A percentile compares a stretch with the other conserved stretches of the same genome.
These are phyloP conservation scores for Penicillium salamii DNA, from an alignment of 495 filamentous ascomycete genomes.

Conservation along the genomic window DNA sequence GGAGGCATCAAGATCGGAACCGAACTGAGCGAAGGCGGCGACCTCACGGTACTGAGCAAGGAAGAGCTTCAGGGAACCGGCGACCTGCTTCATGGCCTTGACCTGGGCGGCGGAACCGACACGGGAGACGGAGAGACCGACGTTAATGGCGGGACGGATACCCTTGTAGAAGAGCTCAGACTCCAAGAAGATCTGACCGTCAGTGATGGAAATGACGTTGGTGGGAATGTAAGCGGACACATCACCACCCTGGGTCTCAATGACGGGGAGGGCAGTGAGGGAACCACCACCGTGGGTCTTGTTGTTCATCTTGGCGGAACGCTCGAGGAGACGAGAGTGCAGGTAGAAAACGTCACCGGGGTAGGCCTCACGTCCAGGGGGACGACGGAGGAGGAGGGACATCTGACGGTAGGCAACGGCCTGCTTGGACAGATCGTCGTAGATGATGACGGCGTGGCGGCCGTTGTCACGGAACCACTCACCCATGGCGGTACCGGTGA, in stretches of 20 bases:
- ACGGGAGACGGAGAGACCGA: slow-evolving; percentile 99
- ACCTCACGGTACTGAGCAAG: slow-evolving; percentile 99
- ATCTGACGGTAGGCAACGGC: slow-evolving; percentile 99
- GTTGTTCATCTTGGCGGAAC: slow-evolving; percentile 99
- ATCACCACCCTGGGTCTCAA: slow-evolving; percentile 99
- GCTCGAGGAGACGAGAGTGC: slow-evolving; percentile 98
- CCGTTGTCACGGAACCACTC: slow-evolving; percentile 92
- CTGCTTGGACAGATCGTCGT: slow-evolving; percentile 97
- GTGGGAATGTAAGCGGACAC: slow-evolving; percentile 99
- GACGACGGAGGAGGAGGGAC: slow-evolving; percentile 98
- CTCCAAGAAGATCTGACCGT: slow-evolving; percentile 99
- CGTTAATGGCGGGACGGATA: slow-evolving; percentile 99
- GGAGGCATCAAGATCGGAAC: slow-evolving; percentile 97
- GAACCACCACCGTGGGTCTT: slow-evolving; percentile 94
- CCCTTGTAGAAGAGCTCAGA: slow-evolving; percentile 99
- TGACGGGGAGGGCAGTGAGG: slow-evolving; percentile 94
- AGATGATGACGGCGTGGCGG: slow-evolving; percentile 90
- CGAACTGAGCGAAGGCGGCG: slow-evolving; percentile 99
- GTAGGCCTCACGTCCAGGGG: slow-evolving; percentile 99
- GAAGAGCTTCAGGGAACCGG: slow-evolving; percentile 99
- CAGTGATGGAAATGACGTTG: slow-evolving; percentile 99
- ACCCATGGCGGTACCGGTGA: slow-evolving; percentile 78
- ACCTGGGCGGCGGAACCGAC: slow-evolving; percentile 99
- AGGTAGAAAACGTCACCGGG: slow-evolving; percentile 99
- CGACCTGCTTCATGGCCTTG: slow-evolving; percentile 99